phyloP scores from a whole-genome alignment of 2,329 filamentous ascomycete genomes.

The Xylaria digitata region DNA sequence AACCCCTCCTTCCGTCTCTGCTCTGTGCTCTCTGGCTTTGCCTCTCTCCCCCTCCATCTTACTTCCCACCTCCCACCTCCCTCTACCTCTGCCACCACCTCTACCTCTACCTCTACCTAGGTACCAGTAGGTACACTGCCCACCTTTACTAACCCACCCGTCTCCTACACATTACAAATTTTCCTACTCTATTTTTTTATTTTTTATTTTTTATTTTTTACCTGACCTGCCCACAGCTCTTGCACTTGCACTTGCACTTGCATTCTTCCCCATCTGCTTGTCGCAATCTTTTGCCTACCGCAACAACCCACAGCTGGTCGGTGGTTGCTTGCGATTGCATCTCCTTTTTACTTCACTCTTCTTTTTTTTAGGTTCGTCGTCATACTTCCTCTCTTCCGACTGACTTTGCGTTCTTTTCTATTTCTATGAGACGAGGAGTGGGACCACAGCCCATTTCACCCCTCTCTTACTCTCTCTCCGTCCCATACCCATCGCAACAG shows the following conservation, averaged over 20 bases:
- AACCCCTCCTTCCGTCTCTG: constrained; percentile 35
- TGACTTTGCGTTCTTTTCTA: neutral
- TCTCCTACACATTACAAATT: constrained; percentile 38
- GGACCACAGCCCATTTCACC: constrained; percentile 25
- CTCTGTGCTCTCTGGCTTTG: neutral
- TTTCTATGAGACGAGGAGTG: constrained; percentile 10
- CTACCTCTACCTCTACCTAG: neutral
- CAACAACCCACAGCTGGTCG: constrained; percentile 48
- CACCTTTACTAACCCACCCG: neutral
- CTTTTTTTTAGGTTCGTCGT: constrained; percentile 41
- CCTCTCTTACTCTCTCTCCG: constrained; percentile 29
- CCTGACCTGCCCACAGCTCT: constrained; percentile 6
- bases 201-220: neutral
- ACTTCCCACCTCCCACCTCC: neutral
- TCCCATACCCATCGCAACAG: constrained; percentile 5
- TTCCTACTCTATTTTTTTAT: constrained; percentile 28
- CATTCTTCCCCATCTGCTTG: constrained; percentile 31
- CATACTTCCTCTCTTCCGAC: constrained; percentile 1
- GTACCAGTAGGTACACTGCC: too few species aligned
- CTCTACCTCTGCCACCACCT: constrained; percentile 12
- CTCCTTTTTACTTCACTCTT: constrained; percentile 34
- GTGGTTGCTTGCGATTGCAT: constrained; percentile 49
- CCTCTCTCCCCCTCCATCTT: too few species aligned
- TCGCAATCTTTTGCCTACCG: constrained; percentile 38
- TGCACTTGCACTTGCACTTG: constrained; percentile 36